Evolutionary conservation across 306 rosid species (phyloP), one percentile per base, ranked within the genome.

Genomic region (Canavalia ensiformis): DNA sequence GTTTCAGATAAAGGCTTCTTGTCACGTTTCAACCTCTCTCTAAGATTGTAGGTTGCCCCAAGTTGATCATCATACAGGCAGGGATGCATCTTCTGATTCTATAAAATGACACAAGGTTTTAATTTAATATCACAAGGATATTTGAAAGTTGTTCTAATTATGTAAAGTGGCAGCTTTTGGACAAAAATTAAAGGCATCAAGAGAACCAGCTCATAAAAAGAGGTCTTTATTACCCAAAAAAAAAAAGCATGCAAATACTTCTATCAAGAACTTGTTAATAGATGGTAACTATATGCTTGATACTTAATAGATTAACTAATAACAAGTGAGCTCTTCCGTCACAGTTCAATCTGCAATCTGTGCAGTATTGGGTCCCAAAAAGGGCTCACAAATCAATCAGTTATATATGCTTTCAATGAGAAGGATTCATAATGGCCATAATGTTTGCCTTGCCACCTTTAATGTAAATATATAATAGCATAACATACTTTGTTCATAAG

Each of bases 41-140:
- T 86, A 25, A 95, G 87, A 77, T 89, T 90, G 90, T 95, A 93
- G 44, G 63, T 18, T 9, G 90, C 59, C 73, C 81, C 85, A 69
- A 7, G 81, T 1, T 80, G 84, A 68, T 90, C 94, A 45, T 92
- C 93, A 37, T 91, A 95, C 87, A 90, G 70, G 89, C 76, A 73
- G 72, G 97, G 97, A 76, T 90, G 93, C 95, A 90, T 90, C 88
- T 81, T 88, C 84, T 85, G 90, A 76, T 33, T 86, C 91, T 90
- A 83, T 88, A 90, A 89, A 79, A 80, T 60, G n/a, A 62, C 29
- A 77, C 7, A 84, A 46, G 52, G 9, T n/a, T 82, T 73, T 74
- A 82, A 87, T 72, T 81, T 18, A 28, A 54, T 72, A 64, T 58
- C 46, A 81, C 13, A 54, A 68, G 56, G 25, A 84, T 52, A 49